Evolutionary conservation across 1,139 yeast species (phyloP).

Genomic region (Geotrichum reessii): DNA sequence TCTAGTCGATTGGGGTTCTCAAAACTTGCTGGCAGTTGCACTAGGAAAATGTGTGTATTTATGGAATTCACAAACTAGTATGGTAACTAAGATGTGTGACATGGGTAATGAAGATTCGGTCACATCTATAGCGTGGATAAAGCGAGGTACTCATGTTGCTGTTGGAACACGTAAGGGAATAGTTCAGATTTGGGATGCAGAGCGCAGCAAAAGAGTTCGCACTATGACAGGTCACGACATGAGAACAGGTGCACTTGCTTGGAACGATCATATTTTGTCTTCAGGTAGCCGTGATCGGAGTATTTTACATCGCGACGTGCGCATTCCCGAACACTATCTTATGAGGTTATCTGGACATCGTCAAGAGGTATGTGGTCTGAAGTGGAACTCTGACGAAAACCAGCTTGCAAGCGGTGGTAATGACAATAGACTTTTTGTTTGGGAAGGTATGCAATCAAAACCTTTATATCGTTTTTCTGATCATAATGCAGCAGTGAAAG

Average conservation of each 20-base stretch:
- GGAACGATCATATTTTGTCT: constrained; percentile 87
- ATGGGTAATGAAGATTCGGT: constrained; percentile 58
- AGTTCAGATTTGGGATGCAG: constrained; percentile 94
- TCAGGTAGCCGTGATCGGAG: constrained; percentile 85
- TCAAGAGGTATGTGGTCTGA: constrained; percentile 94
- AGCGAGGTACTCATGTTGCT: constrained; percentile 80
- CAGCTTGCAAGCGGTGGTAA: constrained; percentile 86
- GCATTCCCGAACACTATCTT: constrained; percentile 78
- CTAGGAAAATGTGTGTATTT: constrained; percentile 80
- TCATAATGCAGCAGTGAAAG: constrained; percentile 94
- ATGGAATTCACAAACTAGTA: constrained; percentile 86
- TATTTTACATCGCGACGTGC: constrained; percentile 84
- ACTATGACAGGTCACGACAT: constrained; percentile 89
- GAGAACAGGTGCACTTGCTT: constrained; percentile 80
- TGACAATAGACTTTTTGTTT: constrained; percentile 61
- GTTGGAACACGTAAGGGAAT: constrained; percentile 83
- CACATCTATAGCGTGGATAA: constrained; percentile 85
- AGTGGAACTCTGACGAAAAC: constrained; percentile 81
- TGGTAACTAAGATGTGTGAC: constrained; percentile 76
- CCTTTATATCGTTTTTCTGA: constrained; percentile 75
- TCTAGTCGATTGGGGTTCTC: constrained; percentile 93
- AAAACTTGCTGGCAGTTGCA: constrained; percentile 85
- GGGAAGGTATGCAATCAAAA: constrained; percentile 68
- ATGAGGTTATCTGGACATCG: constrained; percentile 61
- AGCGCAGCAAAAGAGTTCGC: constrained; percentile 74